phyloP scores from a whole-genome alignment of 306 rosid genomes.

The Sophora flavescens region DNA sequence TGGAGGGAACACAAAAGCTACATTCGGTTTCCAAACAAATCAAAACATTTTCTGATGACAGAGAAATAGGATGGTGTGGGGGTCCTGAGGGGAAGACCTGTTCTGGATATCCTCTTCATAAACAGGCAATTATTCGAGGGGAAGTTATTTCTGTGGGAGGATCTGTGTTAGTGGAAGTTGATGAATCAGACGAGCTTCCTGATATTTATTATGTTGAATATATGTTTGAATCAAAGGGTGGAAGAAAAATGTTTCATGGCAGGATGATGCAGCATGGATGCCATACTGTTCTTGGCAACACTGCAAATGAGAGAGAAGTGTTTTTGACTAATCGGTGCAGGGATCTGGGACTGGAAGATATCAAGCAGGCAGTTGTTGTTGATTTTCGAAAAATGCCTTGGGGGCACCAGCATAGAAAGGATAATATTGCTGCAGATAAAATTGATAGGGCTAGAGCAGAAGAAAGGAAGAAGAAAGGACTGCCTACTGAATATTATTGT shows the following conservation, averaged over 20 bases:
- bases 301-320: slow-evolving; percentile 87
- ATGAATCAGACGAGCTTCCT: slow-evolving; percentile 61
- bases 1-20: slow-evolving; percentile 55
- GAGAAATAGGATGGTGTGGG: slow-evolving; percentile 74
- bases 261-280: slow-evolving; percentile 78
- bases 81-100: slow-evolving; percentile 62
- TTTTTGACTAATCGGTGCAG: slow-evolving; percentile 85
- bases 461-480: slow-evolving; percentile 82
- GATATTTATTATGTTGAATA: slow-evolving; percentile 77
- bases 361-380: slow-evolving; percentile 59
- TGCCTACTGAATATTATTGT: slow-evolving; percentile 79
- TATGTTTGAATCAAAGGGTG: slow-evolving; percentile 75
- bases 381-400: slow-evolving; percentile 63
- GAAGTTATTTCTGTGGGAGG: slow-evolving; percentile 72
- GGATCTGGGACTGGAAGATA: slow-evolving; percentile 60
- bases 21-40: slow-evolving; percentile 51
- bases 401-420: slow-evolving; percentile 86
- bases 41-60: slow-evolving; percentile 48
- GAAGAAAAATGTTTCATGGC: slow-evolving; percentile 86
- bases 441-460: slow-evolving; percentile 78
- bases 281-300: slow-evolving; percentile 87
- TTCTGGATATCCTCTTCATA: slow-evolving; percentile 66
- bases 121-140: slow-evolving; percentile 64
- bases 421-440: slow-evolving; percentile 62
- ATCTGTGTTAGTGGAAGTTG: slow-evolving; percentile 74